phyloP scores from a whole-genome alignment of 805 yeast species.

The Peterozyma xylosa region DNA sequence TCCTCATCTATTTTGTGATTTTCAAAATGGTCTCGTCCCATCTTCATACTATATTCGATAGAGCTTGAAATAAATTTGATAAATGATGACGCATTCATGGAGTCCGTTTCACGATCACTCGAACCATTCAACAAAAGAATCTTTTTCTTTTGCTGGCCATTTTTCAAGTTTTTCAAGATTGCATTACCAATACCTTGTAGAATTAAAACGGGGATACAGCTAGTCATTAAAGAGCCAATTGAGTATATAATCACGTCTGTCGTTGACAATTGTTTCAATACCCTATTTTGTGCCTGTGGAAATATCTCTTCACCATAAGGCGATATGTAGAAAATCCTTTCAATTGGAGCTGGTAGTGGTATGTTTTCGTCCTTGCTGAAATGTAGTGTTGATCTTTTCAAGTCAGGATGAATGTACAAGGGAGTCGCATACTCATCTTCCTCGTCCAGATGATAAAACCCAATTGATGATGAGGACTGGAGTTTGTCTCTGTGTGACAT shows the following conservation, averaged over 20 bases:
- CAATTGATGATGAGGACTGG: constrained; percentile 1
- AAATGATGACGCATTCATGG: constrained; percentile 55
- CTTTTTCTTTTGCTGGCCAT: constrained; percentile 27
- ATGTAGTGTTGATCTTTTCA: constrained; percentile 66
- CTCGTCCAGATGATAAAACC: constrained; percentile 8
- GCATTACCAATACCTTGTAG: constrained; percentile 69
- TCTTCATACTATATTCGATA: constrained; percentile 41
- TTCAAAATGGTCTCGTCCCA: constrained; percentile 12
- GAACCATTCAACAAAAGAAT: constrained; percentile 68
- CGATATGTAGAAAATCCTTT: constrained; percentile 69
- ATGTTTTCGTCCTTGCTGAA: constrained; percentile 52
- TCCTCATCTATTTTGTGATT: constrained; percentile 2
- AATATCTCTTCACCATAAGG: constrained; percentile 83
- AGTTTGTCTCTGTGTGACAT: too few species aligned
- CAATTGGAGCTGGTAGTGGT: constrained; percentile 70
- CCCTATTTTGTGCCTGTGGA: constrained; percentile 65
- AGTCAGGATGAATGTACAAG: constrained; percentile 72
- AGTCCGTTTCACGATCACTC: constrained; percentile 72
- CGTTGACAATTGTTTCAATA: constrained; percentile 37
- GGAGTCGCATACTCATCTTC: constrained; percentile 54
- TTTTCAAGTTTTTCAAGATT: constrained; percentile 21
- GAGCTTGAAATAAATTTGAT: constrained; percentile 48
- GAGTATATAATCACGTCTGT: constrained; percentile 62
- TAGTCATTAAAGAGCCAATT: constrained; percentile 86
- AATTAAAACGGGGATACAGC: constrained; percentile 71